A percentile compares a stretch with the other conserved stretches of the same genome.
These are phyloP conservation scores for Stephania cephalantha DNA, from an alignment of 164 flowering plant genomes.

Conservation along the genomic window DNA sequence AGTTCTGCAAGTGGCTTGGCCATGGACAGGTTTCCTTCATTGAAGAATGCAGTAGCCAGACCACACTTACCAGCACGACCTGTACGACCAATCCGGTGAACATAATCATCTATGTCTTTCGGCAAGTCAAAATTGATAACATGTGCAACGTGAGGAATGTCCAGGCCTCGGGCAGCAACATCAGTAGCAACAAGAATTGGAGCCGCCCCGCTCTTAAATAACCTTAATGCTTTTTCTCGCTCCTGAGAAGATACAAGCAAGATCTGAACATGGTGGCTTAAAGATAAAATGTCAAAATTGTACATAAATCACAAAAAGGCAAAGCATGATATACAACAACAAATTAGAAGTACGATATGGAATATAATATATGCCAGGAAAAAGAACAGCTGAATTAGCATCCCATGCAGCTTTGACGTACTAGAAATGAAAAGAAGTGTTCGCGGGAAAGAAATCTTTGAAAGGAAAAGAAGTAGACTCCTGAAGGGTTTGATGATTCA, in stretches of 20 bases:
- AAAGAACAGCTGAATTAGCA: neutral
- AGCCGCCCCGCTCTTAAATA: conserved; percentile 45
- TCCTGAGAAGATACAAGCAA: conserved; percentile 28
- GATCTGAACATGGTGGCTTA: neutral
- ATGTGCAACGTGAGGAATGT: conserved; percentile 63
- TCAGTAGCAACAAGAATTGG: conserved; percentile 71
- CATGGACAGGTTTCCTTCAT: conserved; percentile 35
- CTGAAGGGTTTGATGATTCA: neutral
- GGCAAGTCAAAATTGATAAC: conserved; percentile 75
- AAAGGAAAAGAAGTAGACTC: neutral
- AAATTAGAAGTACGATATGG: neutral
- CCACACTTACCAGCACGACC: conserved; percentile 76
- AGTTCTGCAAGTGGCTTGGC: conserved; percentile 48
- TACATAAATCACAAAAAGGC: neutral
- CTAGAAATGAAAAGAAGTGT: neutral
- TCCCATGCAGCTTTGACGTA: neutral
- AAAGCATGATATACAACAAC: neutral
- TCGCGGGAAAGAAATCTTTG: neutral
- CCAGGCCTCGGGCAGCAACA: conserved; percentile 70
- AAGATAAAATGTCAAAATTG: neutral
- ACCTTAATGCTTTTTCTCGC: conserved; percentile 50
- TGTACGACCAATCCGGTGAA: conserved; percentile 69
- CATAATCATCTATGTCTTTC: conserved; percentile 60
- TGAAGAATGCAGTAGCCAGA: conserved; percentile 62
- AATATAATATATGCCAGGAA: neutral